Evolutionary conservation across 345 rosid genomes (phyloP).

Genomic region (Eucalyptus tenuipes): DNA sequence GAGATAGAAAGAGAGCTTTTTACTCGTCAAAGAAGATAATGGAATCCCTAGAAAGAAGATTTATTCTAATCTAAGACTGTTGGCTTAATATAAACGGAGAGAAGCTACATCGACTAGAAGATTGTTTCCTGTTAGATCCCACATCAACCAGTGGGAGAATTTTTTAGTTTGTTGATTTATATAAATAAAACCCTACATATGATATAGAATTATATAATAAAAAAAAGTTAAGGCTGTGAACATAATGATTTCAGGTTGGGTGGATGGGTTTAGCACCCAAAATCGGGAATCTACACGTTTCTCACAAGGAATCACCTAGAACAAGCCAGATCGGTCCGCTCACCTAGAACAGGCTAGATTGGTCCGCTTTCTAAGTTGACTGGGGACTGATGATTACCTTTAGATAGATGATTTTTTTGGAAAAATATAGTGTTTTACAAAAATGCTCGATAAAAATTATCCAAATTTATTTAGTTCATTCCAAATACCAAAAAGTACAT

Average conservation of each 20-base stretch:
- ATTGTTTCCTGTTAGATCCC: too few species aligned
- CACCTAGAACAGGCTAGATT: background rate
- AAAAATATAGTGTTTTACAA: too few species aligned
- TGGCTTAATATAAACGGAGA: too few species aligned
- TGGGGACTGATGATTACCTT: fast-evolving
- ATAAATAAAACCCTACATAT: background rate
- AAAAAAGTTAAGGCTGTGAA: background rate
- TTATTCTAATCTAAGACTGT: too few species aligned
- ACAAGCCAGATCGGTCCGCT: fast-evolving
- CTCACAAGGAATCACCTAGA: background rate
- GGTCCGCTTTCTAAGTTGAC: background rate
- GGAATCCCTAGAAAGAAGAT: too few species aligned
- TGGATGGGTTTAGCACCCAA: background rate
- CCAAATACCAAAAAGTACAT: background rate
- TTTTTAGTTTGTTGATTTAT: too few species aligned
- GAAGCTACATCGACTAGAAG: too few species aligned
- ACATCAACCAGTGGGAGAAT: too few species aligned
- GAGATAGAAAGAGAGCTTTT: too few species aligned
- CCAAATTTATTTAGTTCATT: background rate
- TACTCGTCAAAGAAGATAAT: too few species aligned
- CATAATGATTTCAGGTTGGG: background rate
- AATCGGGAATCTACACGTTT: background rate
- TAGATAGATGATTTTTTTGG: too few species aligned
- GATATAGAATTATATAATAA: background rate
- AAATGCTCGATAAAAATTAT: too few species aligned